Percentiles rank a stretch among this genome's conserved stretches.
phyloP scores from a whole-genome alignment of 352 stramenopile species.

The Phytophthora parvispora region DNA sequence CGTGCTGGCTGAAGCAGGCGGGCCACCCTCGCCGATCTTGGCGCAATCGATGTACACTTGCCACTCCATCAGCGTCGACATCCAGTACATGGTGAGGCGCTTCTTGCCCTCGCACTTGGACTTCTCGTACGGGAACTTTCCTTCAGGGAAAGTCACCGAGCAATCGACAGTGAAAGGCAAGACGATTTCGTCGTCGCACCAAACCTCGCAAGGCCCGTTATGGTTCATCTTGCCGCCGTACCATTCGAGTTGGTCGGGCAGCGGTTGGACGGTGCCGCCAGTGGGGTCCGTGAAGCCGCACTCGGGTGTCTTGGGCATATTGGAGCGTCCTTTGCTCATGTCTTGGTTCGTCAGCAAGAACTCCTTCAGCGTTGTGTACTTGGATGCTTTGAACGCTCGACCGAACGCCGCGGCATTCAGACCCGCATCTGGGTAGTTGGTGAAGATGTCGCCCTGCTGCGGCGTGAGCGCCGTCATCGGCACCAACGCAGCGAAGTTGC shows the following conservation, averaged over 20 bases:
- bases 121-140: constrained; percentile 43
- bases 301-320: constrained; percentile 27
- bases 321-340: constrained; percentile 4
- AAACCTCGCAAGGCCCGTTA: constrained; percentile 51
- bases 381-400: constrained; percentile 12
- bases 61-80: constrained; percentile 35
- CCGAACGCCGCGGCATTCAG: constrained; percentile 20
- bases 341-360: too few relatives aligned
- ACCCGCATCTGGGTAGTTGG: constrained; percentile 13
- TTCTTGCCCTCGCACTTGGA: constrained; percentile 40
- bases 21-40: constrained; percentile 27
- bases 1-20: too few relatives aligned
- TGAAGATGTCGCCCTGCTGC: constrained; percentile 17
- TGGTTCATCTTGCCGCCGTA: constrained; percentile 46
- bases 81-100: constrained; percentile 48
- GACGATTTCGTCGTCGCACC: constrained; percentile 55
- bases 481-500: constrained; percentile 17
- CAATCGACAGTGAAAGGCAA: constrained; percentile 47
- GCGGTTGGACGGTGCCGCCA: constrained; percentile 18
- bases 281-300: constrained; percentile 42
- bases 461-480: constrained; percentile 18
- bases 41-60: constrained; percentile 31
- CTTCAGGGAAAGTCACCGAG: constrained; percentile 30
- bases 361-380: too few relatives aligned
- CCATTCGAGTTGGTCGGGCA: constrained; percentile 42